Percentiles rank a stretch among this genome's conserved stretches.
Conservation (phyloP, 306 rosid species). For the Vachellia pachyceras region DNA sequence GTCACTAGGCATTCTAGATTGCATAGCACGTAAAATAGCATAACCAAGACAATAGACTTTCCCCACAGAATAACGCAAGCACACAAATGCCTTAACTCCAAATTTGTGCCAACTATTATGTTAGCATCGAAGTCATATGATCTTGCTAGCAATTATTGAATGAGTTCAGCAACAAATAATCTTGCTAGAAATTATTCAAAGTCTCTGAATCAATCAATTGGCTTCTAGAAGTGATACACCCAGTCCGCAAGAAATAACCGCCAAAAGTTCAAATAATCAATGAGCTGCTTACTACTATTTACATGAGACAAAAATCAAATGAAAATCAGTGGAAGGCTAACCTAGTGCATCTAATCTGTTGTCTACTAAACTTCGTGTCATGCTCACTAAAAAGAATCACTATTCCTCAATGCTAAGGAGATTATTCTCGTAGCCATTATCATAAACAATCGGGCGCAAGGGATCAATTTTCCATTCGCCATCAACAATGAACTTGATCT, state of each 20-base stretch:
- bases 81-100: not conserved
- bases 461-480: slow-evolving; percentile 93
- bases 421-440: slow-evolving; percentile 70
- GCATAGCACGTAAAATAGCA: no score
- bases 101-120: not conserved
- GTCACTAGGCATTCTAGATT: no score
- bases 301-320: slow-evolving; percentile 1
- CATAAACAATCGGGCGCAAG: slow-evolving; percentile 65
- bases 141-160: slow-evolving; percentile 24
- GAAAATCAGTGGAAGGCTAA: slow-evolving; percentile 20
- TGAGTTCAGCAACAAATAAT: no score
- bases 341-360: not conserved
- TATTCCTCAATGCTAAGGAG: slow-evolving; percentile 57
- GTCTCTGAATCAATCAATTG: slow-evolving; percentile 7
- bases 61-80: not conserved
- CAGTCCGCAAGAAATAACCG: not conserved
- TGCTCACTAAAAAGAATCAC: not conserved
- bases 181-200: slow-evolving; percentile 19
- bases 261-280: not conserved
- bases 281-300: slow-evolving; percentile 1
- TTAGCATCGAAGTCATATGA: slow-evolving; percentile 2
- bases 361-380: not conserved
- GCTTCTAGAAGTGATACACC: slow-evolving; percentile 18
- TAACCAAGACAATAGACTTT: no score
- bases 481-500: slow-evolving; percentile 95